Evolutionary conservation across 2,329 filamentous ascomycete genomes (phyloP).

Genomic region (Madurella fahalii): DNA sequence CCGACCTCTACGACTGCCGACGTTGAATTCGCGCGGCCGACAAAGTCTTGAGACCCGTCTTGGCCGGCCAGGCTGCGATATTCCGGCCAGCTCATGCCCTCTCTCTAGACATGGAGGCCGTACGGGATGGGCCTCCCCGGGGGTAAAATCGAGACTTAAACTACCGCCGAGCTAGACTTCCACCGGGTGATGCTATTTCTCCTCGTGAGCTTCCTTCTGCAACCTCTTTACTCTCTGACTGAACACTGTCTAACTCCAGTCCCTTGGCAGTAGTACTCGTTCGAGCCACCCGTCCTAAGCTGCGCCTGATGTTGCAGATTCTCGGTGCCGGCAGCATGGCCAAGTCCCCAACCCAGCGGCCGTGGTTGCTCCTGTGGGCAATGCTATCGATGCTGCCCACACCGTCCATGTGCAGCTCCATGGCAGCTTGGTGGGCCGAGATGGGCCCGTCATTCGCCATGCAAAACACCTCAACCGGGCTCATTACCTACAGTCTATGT

Average conservation of each 20-base stretch:
- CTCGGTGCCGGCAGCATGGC: slow-evolving; percentile 2
- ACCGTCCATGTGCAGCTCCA: slow-evolving; percentile 9
- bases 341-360: not conserved
- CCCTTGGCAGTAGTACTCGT: not conserved
- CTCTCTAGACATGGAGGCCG: too few species aligned
- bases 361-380: slow-evolving; percentile 1
- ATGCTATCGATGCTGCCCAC: not conserved
- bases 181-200: not conserved
- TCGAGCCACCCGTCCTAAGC: not conserved
- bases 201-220: not conserved
- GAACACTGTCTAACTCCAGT: not conserved
- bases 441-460: slow-evolving; percentile 11
- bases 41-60: too few species aligned
- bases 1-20: too few species aligned
- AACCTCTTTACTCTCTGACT: not conserved
- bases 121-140: too few species aligned
- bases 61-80: too few species aligned
- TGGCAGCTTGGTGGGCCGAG: slow-evolving; percentile 16
- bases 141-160: not conserved
- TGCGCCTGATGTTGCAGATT: not conserved
- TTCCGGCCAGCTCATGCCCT: too few species aligned
- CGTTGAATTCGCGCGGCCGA: too few species aligned
- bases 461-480: slow-evolving; percentile 12
- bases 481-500: slow-evolving; percentile 9
- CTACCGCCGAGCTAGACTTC: not conserved